Percentiles rank a stretch among this genome's conserved stretches.
Evolutionary conservation across 179 eudicot species (phyloP).

Genomic region (Corrigiola litoralis): DNA sequence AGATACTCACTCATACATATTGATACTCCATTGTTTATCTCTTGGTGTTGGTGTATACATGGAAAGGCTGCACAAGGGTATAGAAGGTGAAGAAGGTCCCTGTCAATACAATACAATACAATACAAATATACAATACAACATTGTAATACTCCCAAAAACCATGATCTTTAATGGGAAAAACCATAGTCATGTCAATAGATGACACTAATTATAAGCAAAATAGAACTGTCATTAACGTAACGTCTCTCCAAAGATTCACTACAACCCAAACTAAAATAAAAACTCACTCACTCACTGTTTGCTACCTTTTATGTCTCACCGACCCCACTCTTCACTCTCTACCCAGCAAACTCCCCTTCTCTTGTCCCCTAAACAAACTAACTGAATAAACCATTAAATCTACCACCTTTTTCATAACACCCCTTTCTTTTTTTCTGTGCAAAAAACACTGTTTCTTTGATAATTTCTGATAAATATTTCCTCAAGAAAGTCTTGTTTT

Average conservation of each 20-base stretch:
- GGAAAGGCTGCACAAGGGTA: too few relatives aligned
- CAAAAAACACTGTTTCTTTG: neutral
- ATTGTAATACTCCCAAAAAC: neutral
- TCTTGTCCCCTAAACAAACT: slow-evolving; percentile 5
- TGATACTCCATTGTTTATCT: too few relatives aligned
- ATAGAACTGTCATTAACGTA: slow-evolving; percentile 43
- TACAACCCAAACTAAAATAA: slow-evolving; percentile 31
- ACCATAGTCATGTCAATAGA: neutral
- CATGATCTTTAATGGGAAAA: neutral
- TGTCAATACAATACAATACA: neutral
- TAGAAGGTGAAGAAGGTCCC: too few relatives aligned
- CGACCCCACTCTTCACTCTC: slow-evolving; percentile 30
- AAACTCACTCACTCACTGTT: neutral
- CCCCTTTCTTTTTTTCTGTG: neutral
- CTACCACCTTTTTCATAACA: neutral
- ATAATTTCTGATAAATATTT: neutral
- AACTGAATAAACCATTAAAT: slow-evolving; percentile 8
- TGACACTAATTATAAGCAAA: neutral
- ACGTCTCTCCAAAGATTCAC: slow-evolving; percentile 68
- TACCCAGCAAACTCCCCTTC: slow-evolving; percentile 14
- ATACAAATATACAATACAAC: neutral
- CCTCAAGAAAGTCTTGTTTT: neutral
- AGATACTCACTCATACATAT: too few relatives aligned
- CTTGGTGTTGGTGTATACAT: too few relatives aligned
- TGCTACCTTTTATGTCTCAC: slow-evolving; percentile 23